These are phyloP conservation scores for Acacia crassicarpa DNA, from an alignment of 306 rosid genomes.

Conservation along the genomic window DNA sequence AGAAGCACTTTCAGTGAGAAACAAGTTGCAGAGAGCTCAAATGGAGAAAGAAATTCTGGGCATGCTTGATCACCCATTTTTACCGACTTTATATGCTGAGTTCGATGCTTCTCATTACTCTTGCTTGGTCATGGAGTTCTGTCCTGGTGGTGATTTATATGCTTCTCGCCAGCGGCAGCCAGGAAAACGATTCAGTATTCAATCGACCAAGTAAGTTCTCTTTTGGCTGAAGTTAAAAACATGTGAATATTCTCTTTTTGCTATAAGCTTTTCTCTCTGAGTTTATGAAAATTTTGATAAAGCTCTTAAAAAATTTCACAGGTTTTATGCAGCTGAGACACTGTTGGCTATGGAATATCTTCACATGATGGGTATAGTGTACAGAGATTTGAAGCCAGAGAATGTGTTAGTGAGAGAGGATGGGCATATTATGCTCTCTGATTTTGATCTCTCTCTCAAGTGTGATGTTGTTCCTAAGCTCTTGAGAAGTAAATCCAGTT, in stretches of 20 bases:
- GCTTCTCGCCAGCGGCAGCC: slow-evolving; percentile 83
- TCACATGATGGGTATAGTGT: slow-evolving; percentile 98
- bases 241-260: neutral
- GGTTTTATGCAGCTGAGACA: slow-evolving; percentile 94
- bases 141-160: slow-evolving; percentile 94
- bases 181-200: slow-evolving; percentile 58
- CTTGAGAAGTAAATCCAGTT: slow-evolving; percentile 42
- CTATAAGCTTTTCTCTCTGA: neutral
- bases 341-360: slow-evolving; percentile 84
- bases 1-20: slow-evolving; percentile 85
- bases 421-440: slow-evolving; percentile 95
- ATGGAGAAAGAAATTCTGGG: slow-evolving; percentile 87
- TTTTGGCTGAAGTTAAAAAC: neutral
- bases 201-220: slow-evolving; percentile 68
- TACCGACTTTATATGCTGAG: slow-evolving; percentile 83
- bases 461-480: slow-evolving; percentile 91
- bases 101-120: slow-evolving; percentile 97
- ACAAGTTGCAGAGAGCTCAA: slow-evolving; percentile 79
- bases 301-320: slow-evolving; percentile 11
- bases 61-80: slow-evolving; percentile 90
- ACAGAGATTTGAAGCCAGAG: slow-evolving; percentile 96
- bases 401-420: slow-evolving; percentile 91
- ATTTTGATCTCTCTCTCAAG: slow-evolving; percentile 91
- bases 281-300: neutral
- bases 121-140: slow-evolving; percentile 95